Conservation (phyloP, 768 basidiomycete species). For the Lenzites betulinus region DNA sequence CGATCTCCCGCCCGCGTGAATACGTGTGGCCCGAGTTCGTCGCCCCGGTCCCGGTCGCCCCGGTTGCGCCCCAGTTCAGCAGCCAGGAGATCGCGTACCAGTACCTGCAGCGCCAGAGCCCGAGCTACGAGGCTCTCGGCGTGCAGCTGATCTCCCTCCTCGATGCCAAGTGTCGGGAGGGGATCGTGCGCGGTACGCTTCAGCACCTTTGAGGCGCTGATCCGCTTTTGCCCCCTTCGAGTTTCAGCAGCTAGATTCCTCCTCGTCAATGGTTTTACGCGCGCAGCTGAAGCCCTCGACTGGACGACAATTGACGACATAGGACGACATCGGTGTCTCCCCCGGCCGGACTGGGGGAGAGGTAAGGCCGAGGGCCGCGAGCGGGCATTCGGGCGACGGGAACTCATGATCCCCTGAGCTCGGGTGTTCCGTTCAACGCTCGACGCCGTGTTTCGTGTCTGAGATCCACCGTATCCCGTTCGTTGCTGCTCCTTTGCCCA, state of each 20-base stretch:
- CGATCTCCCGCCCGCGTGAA: neutral
- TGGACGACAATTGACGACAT: too few relatives aligned
- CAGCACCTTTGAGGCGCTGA: neutral
- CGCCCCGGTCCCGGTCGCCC: too few relatives aligned
- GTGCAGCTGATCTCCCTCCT: neutral
- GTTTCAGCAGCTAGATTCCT: too few relatives aligned
- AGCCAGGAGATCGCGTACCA: neutral
- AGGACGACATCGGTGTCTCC: neutral
- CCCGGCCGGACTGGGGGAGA: neutral
- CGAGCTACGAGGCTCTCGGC: neutral
- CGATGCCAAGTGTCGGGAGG: neutral
- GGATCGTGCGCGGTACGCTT: neutral
- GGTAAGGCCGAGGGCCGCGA: neutral
- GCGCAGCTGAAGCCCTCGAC: neutral
- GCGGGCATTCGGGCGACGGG: neutral
- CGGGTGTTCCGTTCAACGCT: neutral
- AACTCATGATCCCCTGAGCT: neutral
- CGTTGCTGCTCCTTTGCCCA: neutral
- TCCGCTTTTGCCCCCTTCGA: neutral
- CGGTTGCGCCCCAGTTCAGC: too few relatives aligned
- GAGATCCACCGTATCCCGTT: neutral
- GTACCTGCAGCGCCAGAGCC: too few relatives aligned
- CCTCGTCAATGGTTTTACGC: neutral
- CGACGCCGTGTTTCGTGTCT: neutral
- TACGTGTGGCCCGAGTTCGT: neutral